A percentile compares a stretch with the other conserved stretches of the same genome.
These are phyloP conservation scores for Penicillium soppii DNA, from an alignment of 495 filamentous ascomycete genomes.

Conservation along the genomic window DNA sequence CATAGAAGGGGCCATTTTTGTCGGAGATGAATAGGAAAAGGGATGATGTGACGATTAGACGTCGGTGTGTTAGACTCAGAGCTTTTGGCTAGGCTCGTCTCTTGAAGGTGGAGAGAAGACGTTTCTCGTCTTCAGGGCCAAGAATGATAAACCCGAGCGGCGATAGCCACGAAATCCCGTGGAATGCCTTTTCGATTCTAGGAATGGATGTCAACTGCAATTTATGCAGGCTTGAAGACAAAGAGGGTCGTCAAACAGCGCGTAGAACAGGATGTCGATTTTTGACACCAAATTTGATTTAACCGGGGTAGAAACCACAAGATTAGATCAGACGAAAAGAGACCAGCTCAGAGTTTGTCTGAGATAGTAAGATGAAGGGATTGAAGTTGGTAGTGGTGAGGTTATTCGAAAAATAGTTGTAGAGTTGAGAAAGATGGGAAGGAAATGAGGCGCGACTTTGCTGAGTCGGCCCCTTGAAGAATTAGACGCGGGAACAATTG, in stretches of 20 bases:
- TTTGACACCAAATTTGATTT: neutral
- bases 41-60: neutral
- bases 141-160: neutral
- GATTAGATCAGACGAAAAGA: neutral
- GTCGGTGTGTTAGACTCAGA: neutral
- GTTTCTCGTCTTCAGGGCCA: neutral
- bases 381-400: no score
- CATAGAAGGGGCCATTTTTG: conserved; percentile 62
- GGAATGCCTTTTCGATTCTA: neutral
- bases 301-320: neutral
- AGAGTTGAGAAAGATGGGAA: no score
- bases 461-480: conserved; percentile 15
- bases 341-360: conserved; percentile 2
- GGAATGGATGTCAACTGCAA: neutral
- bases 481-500: conserved; percentile 9
- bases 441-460: conserved; percentile 13
- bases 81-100: no score
- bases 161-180: neutral
- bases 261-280: neutral
- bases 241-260: neutral
- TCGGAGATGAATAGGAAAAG: conserved; percentile 2
- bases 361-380: neutral
- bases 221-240: neutral
- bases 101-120: neutral
- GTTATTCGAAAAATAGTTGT: no score